A percentile compares a stretch with the other conserved stretches of the same genome.
phyloP scores from a whole-genome alignment of 2,329 filamentous ascomycete species.

The Eurotiales sp. region DNA sequence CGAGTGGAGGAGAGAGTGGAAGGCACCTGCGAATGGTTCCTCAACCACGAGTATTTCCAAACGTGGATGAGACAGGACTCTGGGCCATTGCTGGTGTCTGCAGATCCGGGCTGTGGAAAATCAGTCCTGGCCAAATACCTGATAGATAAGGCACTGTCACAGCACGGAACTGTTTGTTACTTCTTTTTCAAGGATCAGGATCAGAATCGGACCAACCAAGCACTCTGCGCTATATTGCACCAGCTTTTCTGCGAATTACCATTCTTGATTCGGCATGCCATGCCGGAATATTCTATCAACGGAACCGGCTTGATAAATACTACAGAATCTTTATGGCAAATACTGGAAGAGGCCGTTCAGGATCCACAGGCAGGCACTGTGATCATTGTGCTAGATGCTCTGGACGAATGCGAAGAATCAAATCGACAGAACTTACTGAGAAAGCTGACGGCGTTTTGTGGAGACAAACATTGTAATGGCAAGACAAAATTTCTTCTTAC shows the following conservation, averaged over 20 bases:
- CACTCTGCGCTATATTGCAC: slow-evolving; percentile 41
- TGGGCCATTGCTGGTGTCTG: slow-evolving; percentile 7
- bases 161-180: slow-evolving; percentile 35
- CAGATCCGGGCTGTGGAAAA: slow-evolving; percentile 14
- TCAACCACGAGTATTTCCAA: slow-evolving; percentile 17
- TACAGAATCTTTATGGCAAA: slow-evolving; percentile 29
- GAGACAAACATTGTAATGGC: not conserved
- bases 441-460: not conserved
- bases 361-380: slow-evolving; percentile 28
- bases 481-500: slow-evolving; percentile 35
- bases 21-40: slow-evolving; percentile 24
- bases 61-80: slow-evolving; percentile 12
- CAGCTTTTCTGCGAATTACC: slow-evolving; percentile 35
- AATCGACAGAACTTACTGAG: slow-evolving; percentile 22
- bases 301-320: slow-evolving; percentile 24
- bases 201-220: slow-evolving; percentile 33
- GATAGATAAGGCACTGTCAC: slow-evolving; percentile 22
- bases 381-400: slow-evolving; percentile 37
- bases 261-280: slow-evolving; percentile 32
- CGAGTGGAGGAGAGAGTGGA: slow-evolving; percentile 31
- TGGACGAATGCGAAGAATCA: slow-evolving; percentile 36
- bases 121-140: slow-evolving; percentile 9
- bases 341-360: slow-evolving; percentile 25
- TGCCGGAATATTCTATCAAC: slow-evolving; percentile 22
- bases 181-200: slow-evolving; percentile 45